Evolutionary conservation across 805 yeast species (phyloP).

Genomic region (Teunomyces atbi): DNA sequence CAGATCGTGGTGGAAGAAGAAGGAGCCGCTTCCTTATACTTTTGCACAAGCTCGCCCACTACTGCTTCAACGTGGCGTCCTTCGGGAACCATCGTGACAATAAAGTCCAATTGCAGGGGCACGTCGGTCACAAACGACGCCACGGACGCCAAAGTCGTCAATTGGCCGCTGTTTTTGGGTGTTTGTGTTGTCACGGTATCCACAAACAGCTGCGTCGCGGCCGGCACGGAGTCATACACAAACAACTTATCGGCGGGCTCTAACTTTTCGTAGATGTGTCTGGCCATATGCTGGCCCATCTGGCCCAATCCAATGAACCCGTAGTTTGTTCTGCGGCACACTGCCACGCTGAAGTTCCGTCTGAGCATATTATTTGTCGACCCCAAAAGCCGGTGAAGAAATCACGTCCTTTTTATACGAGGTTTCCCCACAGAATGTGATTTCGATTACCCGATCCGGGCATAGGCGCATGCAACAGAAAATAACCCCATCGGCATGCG

Average conservation of each 20-base stretch:
- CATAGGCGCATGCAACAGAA: not conserved
- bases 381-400: no score
- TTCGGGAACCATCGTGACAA: slow-evolving; percentile 56
- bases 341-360: slow-evolving; percentile 7
- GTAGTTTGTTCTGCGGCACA: slow-evolving; percentile 22
- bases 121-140: slow-evolving; percentile 28
- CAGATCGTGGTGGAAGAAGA: slow-evolving; percentile 23
- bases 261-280: slow-evolving; percentile 42
- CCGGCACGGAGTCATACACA: slow-evolving; percentile 42
- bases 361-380: not conserved
- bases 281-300: slow-evolving; percentile 58
- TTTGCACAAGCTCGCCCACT: slow-evolving; percentile 35
- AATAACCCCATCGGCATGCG: not conserved
- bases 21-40: slow-evolving; percentile 18
- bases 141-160: slow-evolving; percentile 20
- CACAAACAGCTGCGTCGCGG: slow-evolving; percentile 24
- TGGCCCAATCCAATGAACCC: slow-evolving; percentile 59
- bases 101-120: slow-evolving; percentile 35
- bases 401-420: not conserved
- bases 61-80: slow-evolving; percentile 48
- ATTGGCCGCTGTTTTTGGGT: slow-evolving; percentile 20
- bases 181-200: slow-evolving; percentile 18
- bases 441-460: not conserved
- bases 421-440: not conserved
- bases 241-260: slow-evolving; percentile 38